Evolutionary conservation across 306 rosid species (phyloP).

Genomic region (Elaeagnus macrophylla): DNA sequence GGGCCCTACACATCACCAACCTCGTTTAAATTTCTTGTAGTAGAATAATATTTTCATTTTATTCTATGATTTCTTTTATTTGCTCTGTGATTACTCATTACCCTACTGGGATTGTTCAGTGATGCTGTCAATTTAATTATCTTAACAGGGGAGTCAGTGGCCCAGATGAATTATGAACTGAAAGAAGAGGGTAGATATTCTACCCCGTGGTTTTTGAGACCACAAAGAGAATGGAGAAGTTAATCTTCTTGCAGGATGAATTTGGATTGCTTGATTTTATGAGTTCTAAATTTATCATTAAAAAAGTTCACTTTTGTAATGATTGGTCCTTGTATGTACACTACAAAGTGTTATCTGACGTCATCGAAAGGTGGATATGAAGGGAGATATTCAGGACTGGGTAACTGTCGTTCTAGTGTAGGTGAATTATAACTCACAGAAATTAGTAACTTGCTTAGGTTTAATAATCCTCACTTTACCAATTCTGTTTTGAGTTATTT

Average conservation of each 20-base stretch:
- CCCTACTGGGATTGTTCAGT: constrained; percentile 19
- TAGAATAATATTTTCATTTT: constrained; percentile 3
- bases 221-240: constrained; percentile 30
- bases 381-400: constrained; percentile 11
- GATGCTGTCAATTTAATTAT: constrained; percentile 23
- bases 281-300: constrained; percentile 6
- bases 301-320: constrained; percentile 6
- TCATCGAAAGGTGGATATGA: constrained; percentile 13
- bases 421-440: constrained; percentile 26
- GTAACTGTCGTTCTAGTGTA: constrained; percentile 12
- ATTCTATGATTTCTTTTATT: background rate
- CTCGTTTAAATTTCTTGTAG: too few species aligned
- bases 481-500: background rate
- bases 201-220: constrained; percentile 15
- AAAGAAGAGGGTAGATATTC: constrained; percentile 38
- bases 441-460: constrained; percentile 14
- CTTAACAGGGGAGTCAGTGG: constrained; percentile 38
- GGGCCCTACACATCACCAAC: too few species aligned
- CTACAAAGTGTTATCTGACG: constrained; percentile 16
- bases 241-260: too few species aligned
- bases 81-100: background rate
- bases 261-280: constrained; percentile 1
- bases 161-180: constrained; percentile 24
- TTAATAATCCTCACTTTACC: background rate
- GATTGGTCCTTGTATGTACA: constrained; percentile 29